Evolutionary conservation across 805 yeast genomes (phyloP).

Genomic region (Monosporozyma unispora): DNA sequence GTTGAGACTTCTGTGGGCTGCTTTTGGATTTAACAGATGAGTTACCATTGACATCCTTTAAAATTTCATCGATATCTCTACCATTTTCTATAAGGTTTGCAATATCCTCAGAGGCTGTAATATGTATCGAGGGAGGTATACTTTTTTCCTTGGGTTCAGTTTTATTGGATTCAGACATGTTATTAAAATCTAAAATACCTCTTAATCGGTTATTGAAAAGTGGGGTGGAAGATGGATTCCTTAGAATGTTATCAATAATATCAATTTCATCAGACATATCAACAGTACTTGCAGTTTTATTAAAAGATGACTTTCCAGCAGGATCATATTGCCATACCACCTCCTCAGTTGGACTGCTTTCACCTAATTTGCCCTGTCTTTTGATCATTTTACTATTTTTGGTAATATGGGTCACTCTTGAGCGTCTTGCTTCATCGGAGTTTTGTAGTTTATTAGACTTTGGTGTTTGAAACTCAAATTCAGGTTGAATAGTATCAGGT

Average conservation of each 20-base stretch:
- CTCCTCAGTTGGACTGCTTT: conserved; percentile 19
- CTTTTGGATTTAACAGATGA: conserved; percentile 8
- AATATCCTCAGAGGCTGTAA: neutral
- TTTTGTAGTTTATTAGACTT: neutral
- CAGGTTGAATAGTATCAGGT: neutral
- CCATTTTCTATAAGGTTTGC: neutral
- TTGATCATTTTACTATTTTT: neutral
- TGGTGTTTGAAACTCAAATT: neutral
- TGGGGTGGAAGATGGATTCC: conserved; percentile 27
- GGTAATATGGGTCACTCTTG: neutral
- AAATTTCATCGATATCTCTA: conserved; percentile 27
- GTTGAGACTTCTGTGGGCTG: neutral
- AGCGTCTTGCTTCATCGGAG: neutral
- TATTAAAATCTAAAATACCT: conserved; percentile 17
- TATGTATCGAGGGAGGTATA: neutral
- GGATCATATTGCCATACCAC: conserved; percentile 30
- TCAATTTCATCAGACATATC: conserved; percentile 12
- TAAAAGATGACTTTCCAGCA: conserved; percentile 8
- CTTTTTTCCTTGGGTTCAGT: neutral
- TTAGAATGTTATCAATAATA: conserved; percentile 4
- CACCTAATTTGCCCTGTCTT: conserved; percentile 1
- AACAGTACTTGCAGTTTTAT: conserved; percentile 12
- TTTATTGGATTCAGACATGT: neutral
- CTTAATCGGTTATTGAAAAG: conserved; percentile 20
- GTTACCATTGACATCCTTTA: conserved; percentile 23